Evolutionary conservation across 2,329 filamentous ascomycete genomes (phyloP).

Genomic region (Westerdykella ornata): DNA sequence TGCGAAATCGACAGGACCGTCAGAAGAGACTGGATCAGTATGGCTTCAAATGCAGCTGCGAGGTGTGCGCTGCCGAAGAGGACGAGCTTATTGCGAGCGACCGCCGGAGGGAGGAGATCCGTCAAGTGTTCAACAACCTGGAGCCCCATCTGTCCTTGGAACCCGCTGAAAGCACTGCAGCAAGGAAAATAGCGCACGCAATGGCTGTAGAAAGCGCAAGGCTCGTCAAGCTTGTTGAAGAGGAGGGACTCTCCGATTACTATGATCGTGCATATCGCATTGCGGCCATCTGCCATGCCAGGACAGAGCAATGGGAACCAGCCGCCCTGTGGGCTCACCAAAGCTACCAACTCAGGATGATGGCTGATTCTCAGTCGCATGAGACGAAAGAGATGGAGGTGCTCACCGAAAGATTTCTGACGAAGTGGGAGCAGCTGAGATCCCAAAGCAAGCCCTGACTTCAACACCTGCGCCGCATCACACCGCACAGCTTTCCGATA

Average conservation of each 20-base stretch:
- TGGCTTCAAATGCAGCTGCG: slow-evolving; percentile 35
- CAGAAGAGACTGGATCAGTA: slow-evolving; percentile 29
- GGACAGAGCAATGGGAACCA: slow-evolving; percentile 24
- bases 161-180: slow-evolving; percentile 16
- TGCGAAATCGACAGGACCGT: slow-evolving; percentile 24
- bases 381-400: slow-evolving; percentile 26
- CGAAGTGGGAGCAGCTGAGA: slow-evolving; percentile 23
- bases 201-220: slow-evolving; percentile 24
- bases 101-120: slow-evolving; percentile 21
- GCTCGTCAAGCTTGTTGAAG: slow-evolving; percentile 26
- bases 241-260: slow-evolving; percentile 32
- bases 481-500: too few species aligned
- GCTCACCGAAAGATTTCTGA: slow-evolving; percentile 24
- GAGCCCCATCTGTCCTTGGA: slow-evolving; percentile 21
- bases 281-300: slow-evolving; percentile 26
- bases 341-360: slow-evolving; percentile 23
- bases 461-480: too few species aligned
- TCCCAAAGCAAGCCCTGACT: slow-evolving; percentile 3
- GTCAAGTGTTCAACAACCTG: slow-evolving; percentile 21
- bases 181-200: slow-evolving; percentile 17
- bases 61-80: slow-evolving; percentile 29
- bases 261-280: slow-evolving; percentile 30
- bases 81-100: slow-evolving; percentile 19
- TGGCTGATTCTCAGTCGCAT: slow-evolving; percentile 24
- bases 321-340: slow-evolving; percentile 29